Base-by-base conservation (phyloP, 2,329 filamentous ascomycete genomes). In the Hypoxylon sp. region DNA sequence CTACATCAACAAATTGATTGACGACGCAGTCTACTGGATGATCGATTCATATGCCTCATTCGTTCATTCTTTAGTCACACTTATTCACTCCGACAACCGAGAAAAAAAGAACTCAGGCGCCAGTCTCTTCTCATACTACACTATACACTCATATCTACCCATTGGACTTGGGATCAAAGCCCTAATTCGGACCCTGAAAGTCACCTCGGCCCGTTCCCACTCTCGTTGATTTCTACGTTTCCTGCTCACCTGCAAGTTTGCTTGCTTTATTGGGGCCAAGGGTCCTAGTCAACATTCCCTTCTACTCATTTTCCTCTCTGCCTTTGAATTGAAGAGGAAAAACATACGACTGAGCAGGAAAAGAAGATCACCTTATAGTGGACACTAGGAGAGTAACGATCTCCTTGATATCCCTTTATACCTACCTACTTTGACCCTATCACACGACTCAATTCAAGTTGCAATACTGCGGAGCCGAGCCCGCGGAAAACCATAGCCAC, bases 151-250 rank as follows among this genome's bases (percentile, higher is more conserved):
- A 31, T 37, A 39, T 17, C 48, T 57, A 59, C n/a, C 5, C 39
- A 44, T 44, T 22, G 42, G 44, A 50, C 26, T 60, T 39, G 33
- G 51, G 53, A 58, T 4, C 44, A 58, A 33, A 54, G 63, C 68
- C 68, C 65, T 68, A 66, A 48, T 62, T 68, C 68, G 65, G 68
- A 70, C 51, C 62, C 55, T 65, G 53, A 66, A 14, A 51, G 57
- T 46, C 24, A 51, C 47, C 51, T 68, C 62, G 68, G 68, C 54
- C 68, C 62, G 65, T 63, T 68, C 65, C 54, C 62, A 63, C 63
- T 69, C 47, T 48, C 37, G 59, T 59, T 46, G 37, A 33, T 33
- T 47, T 54, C 33, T 66, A 54, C 53, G n/a, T 50, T 35, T 31
- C 29, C 60, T 61, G 39, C 31, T 8, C 29, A 58, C 51, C 59